A percentile compares a stretch with the other conserved stretches of the same genome.
Conservation (phyloP, 371 early-diverging fungal species). For the Mucor saturninus region DNA sequence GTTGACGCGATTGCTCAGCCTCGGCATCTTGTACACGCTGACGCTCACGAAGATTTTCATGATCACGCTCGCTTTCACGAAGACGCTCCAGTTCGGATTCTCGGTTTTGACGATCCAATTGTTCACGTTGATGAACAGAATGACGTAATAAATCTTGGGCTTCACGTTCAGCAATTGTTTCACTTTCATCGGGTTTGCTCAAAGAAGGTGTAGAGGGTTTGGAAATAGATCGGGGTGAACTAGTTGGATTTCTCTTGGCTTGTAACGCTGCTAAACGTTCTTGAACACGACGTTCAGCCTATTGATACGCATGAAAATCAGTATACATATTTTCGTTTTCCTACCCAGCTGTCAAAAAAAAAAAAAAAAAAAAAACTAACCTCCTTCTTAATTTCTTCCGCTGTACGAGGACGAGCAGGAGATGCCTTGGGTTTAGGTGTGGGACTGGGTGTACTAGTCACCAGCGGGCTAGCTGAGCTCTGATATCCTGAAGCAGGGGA, state of each 20-base stretch:
- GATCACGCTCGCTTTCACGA: constrained; percentile 23
- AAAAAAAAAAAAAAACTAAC: constrained; percentile 21
- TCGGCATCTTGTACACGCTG: constrained; percentile 28
- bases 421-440: constrained; percentile 21
- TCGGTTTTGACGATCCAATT: constrained; percentile 25
- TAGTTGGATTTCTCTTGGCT: constrained; percentile 34
- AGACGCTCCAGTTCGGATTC: constrained; percentile 22
- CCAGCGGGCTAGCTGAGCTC: constrained; percentile 14
- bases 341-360: no score
- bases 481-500: constrained; percentile 17
- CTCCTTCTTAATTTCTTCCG: constrained; percentile 60
- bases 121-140: constrained; percentile 31
- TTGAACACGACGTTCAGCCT: constrained; percentile 60
- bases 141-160: constrained; percentile 42
- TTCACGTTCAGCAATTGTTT: constrained; percentile 40
- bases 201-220: constrained; percentile 18
- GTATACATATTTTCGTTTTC: neutral
- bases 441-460: constrained; percentile 9
- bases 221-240: constrained; percentile 13
- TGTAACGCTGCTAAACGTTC: constrained; percentile 55
- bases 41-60: constrained; percentile 13
- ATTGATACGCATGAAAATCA: neutral
- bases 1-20: constrained; percentile 17
- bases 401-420: constrained; percentile 48
- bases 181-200: constrained; percentile 41